phyloP scores from a whole-genome alignment of 768 basidiomycete species.

The Leucocoprinus leucothites region DNA sequence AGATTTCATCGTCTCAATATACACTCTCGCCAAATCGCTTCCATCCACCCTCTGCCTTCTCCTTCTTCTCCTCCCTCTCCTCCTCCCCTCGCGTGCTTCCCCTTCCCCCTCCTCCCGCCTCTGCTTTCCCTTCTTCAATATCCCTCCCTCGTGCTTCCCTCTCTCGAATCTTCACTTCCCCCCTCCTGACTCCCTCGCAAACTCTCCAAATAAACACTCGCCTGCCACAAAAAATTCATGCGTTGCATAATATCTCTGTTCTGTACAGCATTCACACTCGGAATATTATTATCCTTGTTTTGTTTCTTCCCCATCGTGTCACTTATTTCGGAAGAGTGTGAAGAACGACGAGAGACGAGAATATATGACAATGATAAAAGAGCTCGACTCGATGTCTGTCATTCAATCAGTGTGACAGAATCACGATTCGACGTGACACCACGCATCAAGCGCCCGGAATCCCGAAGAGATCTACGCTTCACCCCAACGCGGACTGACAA shows the following conservation, averaged over 20 bases:
- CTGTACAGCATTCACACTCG: conserved; percentile 52
- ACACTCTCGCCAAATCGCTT: conserved; percentile 59
- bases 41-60: background rate
- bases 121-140: background rate
- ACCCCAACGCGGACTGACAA: no score
- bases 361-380: no score
- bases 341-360: no score
- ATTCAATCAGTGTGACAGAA: no score
- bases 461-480: no score
- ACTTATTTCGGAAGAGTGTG: no score
- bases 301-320: background rate
- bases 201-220: conserved; percentile 47
- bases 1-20: conserved; percentile 61
- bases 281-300: background rate
- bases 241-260: conserved; percentile 81
- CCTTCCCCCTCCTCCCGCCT: background rate
- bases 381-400: no score
- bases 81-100: background rate
- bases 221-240: conserved; percentile 84
- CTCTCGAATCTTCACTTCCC: background rate
- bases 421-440: no score
- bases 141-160: background rate
- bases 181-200: background rate
- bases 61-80: background rate
- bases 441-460: no score